phyloP scores from a whole-genome alignment of 164 flowering plant species.

The Piper betle region DNA sequence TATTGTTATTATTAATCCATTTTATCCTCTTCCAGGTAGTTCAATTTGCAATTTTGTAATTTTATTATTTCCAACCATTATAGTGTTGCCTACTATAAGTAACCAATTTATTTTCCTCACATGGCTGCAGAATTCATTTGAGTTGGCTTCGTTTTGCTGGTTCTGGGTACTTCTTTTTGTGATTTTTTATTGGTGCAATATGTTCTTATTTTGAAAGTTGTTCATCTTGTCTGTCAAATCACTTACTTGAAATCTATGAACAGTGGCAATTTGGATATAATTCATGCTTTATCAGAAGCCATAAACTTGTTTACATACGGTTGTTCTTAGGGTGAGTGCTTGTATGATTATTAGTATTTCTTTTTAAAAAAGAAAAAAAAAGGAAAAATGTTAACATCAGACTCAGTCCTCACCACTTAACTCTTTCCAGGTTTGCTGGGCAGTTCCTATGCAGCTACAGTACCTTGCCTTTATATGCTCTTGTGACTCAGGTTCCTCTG shows the following conservation, averaged over 20 bases:
- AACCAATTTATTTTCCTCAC: constrained; percentile 6
- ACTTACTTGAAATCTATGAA: background rate
- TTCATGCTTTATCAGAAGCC: constrained; percentile 86
- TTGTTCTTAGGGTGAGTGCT: constrained; percentile 61
- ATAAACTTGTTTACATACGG: constrained; percentile 65
- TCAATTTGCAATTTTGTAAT: background rate
- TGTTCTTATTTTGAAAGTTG: constrained; percentile 1
- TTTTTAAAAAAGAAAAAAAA: too few relatives aligned
- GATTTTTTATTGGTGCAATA: background rate
- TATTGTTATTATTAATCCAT: constrained; percentile 72
- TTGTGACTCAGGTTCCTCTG: constrained; percentile 82
- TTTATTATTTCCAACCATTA: background rate
- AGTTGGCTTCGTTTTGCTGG: constrained; percentile 97
- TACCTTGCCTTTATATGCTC: constrained; percentile 89
- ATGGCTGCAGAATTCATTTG: constrained; percentile 81
- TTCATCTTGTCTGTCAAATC: background rate
- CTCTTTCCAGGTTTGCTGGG: constrained; percentile 34
- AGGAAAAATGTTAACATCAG: too few relatives aligned
- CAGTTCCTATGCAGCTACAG: constrained; percentile 98
- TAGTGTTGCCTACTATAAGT: background rate
- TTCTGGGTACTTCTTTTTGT: constrained; percentile 64
- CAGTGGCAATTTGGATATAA: constrained; percentile 98
- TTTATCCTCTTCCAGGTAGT: constrained; percentile 91
- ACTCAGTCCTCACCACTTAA: background rate
- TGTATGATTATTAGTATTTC: background rate